phyloP scores from a whole-genome alignment of 2,329 filamentous ascomycete genomes.

The Juglanconis oblonga region DNA sequence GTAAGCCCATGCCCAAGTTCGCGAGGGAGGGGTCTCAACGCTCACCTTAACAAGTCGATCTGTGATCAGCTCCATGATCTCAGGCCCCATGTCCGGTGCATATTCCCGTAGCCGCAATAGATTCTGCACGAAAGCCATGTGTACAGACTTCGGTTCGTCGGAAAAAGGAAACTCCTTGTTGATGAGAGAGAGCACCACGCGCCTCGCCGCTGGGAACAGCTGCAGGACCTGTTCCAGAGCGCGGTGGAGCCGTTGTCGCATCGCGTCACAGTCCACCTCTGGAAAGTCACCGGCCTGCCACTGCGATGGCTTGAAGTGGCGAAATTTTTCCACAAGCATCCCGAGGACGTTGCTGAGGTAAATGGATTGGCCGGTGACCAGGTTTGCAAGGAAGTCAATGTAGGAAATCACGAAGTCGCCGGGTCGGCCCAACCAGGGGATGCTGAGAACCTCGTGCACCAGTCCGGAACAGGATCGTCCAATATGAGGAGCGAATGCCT shows the following conservation, averaged over 20 bases:
- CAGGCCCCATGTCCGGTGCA: constrained; percentile 71
- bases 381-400: constrained; percentile 62
- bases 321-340: constrained; percentile 79
- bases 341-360: constrained; percentile 72
- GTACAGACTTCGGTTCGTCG: constrained; percentile 72
- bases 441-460: constrained; percentile 56
- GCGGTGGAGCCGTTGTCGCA: constrained; percentile 73
- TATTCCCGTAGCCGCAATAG: constrained; percentile 75
- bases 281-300: constrained; percentile 52
- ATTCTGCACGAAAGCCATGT: constrained; percentile 86
- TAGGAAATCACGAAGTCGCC: constrained; percentile 66
- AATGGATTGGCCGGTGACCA: constrained; percentile 79
- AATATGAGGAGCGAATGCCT: constrained; percentile 58
- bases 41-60: constrained; percentile 73
- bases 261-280: constrained; percentile 59
- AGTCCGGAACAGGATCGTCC: constrained; percentile 58
- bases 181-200: constrained; percentile 66
- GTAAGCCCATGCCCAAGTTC: constrained; percentile 2
- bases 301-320: constrained; percentile 44
- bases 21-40: background rate
- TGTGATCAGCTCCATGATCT: constrained; percentile 79
- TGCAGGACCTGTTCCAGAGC: constrained; percentile 73
- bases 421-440: constrained; percentile 64
- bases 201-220: constrained; percentile 76
- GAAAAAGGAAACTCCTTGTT: constrained; percentile 70